Evolutionary conservation across 768 basidiomycete genomes (phyloP).

Genomic region (Collybia sordida): DNA sequence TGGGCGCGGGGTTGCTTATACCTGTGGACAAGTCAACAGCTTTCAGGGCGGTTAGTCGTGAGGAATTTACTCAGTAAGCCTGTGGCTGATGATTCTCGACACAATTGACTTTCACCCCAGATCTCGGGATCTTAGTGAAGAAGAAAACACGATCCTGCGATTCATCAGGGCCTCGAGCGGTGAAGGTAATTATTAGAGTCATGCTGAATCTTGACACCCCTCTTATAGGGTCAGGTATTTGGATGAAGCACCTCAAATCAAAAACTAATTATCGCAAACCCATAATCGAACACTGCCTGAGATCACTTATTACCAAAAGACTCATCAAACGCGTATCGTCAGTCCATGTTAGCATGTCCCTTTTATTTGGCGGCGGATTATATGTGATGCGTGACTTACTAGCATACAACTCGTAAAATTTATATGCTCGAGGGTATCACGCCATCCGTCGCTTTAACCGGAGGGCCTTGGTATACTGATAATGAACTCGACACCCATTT

Average conservation of each 20-base stretch:
- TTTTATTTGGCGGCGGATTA: background rate
- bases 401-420: conserved; percentile 93
- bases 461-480: conserved; percentile 98
- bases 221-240: conserved; percentile 62
- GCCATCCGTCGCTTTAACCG: conserved; percentile 89
- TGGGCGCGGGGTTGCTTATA: conserved; percentile 70
- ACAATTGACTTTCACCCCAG: conserved; percentile 34
- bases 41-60: conserved; percentile 75
- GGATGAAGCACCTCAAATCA: conserved; percentile 88
- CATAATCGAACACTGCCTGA: conserved; percentile 83
- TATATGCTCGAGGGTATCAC: conserved; percentile 90
- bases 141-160: conserved; percentile 82
- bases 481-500: conserved; percentile 95
- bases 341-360: conserved; percentile 62
- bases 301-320: conserved; percentile 80
- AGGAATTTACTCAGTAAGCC: conserved; percentile 65
- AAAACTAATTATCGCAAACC: conserved; percentile 91
- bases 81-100: too few species aligned
- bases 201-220: too few species aligned
- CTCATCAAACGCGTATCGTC: conserved; percentile 89
- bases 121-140: conserved; percentile 77
- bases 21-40: conserved; percentile 57
- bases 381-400: background rate
- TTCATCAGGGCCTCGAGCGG: conserved; percentile 80
- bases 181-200: conserved; percentile 53